A percentile compares a stretch with the other conserved stretches of the same genome.
Evolutionary conservation across 257 asterid genomes (phyloP).

Genomic region (Solanum sejunctum): DNA sequence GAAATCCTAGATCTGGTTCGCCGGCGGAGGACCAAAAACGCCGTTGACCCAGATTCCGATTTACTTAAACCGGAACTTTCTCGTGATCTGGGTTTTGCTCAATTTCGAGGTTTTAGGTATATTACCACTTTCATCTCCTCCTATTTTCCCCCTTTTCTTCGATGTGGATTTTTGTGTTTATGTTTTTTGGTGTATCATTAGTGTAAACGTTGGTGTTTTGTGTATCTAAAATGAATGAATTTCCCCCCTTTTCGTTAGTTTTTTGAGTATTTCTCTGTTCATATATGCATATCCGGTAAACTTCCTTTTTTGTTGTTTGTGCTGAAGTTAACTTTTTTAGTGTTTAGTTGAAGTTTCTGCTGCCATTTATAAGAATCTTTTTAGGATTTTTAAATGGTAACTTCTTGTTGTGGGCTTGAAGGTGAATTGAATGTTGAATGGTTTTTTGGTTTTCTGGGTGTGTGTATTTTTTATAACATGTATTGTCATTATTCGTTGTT

Average conservation of each 20-base stretch:
- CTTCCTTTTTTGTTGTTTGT: background rate
- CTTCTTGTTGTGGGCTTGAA: background rate
- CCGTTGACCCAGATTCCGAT: background rate
- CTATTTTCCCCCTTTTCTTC: background rate
- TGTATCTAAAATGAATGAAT: background rate
- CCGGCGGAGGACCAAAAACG: constrained; percentile 13
- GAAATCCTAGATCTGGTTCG: constrained; percentile 55
- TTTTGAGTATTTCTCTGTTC: background rate
- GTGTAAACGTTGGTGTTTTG: background rate
- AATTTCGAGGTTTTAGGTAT: constrained; percentile 1
- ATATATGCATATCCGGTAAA: background rate
- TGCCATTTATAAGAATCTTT: background rate
- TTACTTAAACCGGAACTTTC: background rate
- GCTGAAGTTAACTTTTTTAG: background rate
- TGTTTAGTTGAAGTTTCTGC: background rate
- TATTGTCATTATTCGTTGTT: too few species aligned
- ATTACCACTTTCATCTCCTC: background rate
- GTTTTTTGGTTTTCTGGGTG: background rate
- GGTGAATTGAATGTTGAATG: background rate
- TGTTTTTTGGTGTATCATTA: background rate
- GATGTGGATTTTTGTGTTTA: background rate
- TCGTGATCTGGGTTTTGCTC: background rate
- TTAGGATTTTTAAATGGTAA: background rate
- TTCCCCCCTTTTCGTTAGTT: background rate
- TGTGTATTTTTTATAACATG: background rate